Conservation (phyloP, 2,329 filamentous ascomycete genomes). For the Ceratocystis lukuohia region DNA sequence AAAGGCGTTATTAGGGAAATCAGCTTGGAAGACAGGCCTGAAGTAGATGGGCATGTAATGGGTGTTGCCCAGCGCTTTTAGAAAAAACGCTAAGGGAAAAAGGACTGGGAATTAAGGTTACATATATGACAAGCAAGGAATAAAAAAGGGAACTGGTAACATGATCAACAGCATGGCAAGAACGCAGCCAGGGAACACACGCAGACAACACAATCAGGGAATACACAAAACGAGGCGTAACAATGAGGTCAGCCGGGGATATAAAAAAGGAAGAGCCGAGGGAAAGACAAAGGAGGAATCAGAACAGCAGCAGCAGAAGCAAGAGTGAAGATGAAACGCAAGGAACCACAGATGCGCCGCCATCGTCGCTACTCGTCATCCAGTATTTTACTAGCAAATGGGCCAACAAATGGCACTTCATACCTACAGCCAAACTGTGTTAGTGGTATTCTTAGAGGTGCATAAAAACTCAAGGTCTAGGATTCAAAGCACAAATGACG, state of each 20-base stretch:
- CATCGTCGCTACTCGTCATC: slow-evolving; percentile 56
- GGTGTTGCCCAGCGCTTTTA: slow-evolving; percentile 27
- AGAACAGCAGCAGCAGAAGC: too few species aligned
- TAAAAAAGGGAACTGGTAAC: neutral
- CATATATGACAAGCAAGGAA: neutral
- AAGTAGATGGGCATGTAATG: slow-evolving; percentile 35
- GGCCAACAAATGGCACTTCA: slow-evolving; percentile 78
- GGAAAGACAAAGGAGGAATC: neutral
- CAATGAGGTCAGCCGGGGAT: neutral
- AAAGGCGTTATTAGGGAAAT: slow-evolving; percentile 35
- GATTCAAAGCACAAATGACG: slow-evolving; percentile 33
- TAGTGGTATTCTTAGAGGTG: slow-evolving; percentile 11
- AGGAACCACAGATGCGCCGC: neutral
- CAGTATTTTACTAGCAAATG: slow-evolving; percentile 73
- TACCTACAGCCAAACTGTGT: slow-evolving; percentile 40
- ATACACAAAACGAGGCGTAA: neutral
- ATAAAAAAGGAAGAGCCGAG: neutral
- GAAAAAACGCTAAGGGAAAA: neutral
- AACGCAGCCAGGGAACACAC: neutral
- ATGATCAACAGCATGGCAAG: neutral
- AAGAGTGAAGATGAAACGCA: neutral
- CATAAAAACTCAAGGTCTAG: slow-evolving; percentile 17
- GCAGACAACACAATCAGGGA: slow-evolving; percentile 1
- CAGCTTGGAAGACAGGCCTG: slow-evolving; percentile 36
- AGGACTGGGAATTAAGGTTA: neutral